Evolutionary conservation across 768 basidiomycete genomes (phyloP).

Genomic region (Cytidiella melzeri): DNA sequence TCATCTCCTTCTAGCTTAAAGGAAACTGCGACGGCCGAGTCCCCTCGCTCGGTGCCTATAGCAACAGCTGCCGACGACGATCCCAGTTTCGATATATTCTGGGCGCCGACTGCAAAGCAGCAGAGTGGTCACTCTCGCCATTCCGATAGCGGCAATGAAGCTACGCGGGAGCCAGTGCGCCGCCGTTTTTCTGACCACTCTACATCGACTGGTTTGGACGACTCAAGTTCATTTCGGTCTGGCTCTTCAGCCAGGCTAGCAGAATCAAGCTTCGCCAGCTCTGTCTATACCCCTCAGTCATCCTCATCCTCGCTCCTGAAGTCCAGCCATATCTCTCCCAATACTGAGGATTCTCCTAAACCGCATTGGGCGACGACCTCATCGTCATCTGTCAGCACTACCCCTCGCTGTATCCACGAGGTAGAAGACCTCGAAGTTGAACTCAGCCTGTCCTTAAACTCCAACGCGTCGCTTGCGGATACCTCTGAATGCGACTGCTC

Average conservation of each 20-base stretch:
- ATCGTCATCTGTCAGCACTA: slow-evolving; percentile 11
- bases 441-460: slow-evolving; percentile 21
- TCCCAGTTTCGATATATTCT: not conserved
- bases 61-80: not conserved
- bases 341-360: not conserved
- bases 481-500: slow-evolving; percentile 20
- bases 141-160: no score
- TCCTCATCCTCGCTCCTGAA: not conserved
- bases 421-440: slow-evolving; percentile 26
- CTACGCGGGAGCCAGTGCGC: no score
- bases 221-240: no score
- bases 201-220: no score
- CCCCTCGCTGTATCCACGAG: slow-evolving; percentile 51
- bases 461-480: not conserved
- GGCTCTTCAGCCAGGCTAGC: not conserved
- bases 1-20: no score
- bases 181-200: no score
- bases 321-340: not conserved
- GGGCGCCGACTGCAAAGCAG: not conserved
- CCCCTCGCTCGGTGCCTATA: no score
- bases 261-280: not conserved
- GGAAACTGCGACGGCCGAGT: no score
- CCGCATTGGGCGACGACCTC: not conserved
- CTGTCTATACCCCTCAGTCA: not conserved
- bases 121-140: no score